Percentiles rank a stretch among this genome's conserved stretches.
These are phyloP conservation scores for Tylopilus vinaceipallidus DNA, from an alignment of 768 basidiomycete genomes.

Conservation along the genomic window DNA sequence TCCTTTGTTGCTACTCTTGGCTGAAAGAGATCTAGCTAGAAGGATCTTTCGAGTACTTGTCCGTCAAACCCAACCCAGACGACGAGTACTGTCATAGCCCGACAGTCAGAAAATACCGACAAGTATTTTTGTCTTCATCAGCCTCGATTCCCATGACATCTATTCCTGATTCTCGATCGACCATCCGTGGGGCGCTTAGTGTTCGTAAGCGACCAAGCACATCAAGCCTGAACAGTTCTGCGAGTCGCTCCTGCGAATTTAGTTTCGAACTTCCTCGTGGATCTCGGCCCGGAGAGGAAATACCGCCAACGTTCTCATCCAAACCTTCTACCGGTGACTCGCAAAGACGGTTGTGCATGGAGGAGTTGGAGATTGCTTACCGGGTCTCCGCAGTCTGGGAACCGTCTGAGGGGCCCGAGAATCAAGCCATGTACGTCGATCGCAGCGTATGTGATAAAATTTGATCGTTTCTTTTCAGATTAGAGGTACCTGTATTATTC, in stretches of 20 bases:
- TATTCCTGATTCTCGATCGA: constrained; percentile 20
- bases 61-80: constrained; percentile 20
- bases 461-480: constrained; percentile 34
- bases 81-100: constrained; percentile 21
- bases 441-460: neutral
- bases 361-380: constrained; percentile 50
- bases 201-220: constrained; percentile 48
- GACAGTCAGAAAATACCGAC: constrained; percentile 31
- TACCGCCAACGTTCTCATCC: constrained; percentile 58
- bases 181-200: constrained; percentile 34
- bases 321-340: constrained; percentile 30
- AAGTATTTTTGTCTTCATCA: constrained; percentile 52
- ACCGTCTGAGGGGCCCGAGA: constrained; percentile 42
- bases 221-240: constrained; percentile 36
- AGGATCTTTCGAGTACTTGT: constrained; percentile 53
- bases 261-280: constrained; percentile 55
- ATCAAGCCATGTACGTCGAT: constrained; percentile 47
- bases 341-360: constrained; percentile 27
- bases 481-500: constrained; percentile 64
- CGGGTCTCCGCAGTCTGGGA: constrained; percentile 59
- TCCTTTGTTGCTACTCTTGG: neutral
- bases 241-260: constrained; percentile 42
- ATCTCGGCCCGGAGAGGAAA: constrained; percentile 49
- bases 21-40: constrained; percentile 46
- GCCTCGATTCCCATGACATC: constrained; percentile 40